phyloP scores from a whole-genome alignment of 1,284 basidiomycete genomes.

The Cryptococcus sp. region DNA sequence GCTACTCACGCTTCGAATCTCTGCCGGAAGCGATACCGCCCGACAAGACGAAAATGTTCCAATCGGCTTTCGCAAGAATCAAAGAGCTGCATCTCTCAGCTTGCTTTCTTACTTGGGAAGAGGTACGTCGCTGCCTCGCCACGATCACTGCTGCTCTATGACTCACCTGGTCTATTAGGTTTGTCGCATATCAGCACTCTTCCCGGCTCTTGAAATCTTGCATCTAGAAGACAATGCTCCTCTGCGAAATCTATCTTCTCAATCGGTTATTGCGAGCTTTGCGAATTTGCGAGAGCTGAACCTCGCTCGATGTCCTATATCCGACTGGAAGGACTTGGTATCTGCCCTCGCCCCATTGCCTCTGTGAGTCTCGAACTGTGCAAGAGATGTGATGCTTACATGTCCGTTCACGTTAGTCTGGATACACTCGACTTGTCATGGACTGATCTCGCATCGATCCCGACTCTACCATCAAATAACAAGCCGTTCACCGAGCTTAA shows the following conservation, averaged over 20 bases:
- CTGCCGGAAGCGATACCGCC: constrained; percentile 40
- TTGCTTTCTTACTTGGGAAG: constrained; percentile 69
- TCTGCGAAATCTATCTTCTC: not conserved
- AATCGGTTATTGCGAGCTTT: not conserved
- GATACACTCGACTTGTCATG: constrained; percentile 68
- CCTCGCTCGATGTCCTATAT: constrained; percentile 70
- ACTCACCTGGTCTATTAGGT: constrained; percentile 27
- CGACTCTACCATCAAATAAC: constrained; percentile 46
- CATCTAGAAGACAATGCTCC: constrained; percentile 74
- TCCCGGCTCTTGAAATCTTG: constrained; percentile 65
- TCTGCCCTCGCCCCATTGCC: constrained; percentile 58
- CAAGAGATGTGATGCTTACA: not conserved
- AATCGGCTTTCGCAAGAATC: constrained; percentile 61
- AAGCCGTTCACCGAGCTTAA: constrained; percentile 58
- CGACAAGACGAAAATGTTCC: constrained; percentile 12
- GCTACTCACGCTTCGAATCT: constrained; percentile 64
- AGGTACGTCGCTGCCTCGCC: constrained; percentile 55
- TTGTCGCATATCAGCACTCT: constrained; percentile 56
- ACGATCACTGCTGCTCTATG: not conserved
- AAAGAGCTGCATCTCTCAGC: constrained; percentile 74
- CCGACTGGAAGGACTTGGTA: constrained; percentile 63
- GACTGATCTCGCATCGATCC: constrained; percentile 62
- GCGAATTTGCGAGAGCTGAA: constrained; percentile 59
- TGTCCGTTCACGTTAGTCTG: constrained; percentile 46
- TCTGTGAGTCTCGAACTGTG: constrained; percentile 48